These are phyloP conservation scores for Leptographium procerum DNA, from an alignment of 2,329 filamentous ascomycete genomes.

Conservation along the genomic window DNA sequence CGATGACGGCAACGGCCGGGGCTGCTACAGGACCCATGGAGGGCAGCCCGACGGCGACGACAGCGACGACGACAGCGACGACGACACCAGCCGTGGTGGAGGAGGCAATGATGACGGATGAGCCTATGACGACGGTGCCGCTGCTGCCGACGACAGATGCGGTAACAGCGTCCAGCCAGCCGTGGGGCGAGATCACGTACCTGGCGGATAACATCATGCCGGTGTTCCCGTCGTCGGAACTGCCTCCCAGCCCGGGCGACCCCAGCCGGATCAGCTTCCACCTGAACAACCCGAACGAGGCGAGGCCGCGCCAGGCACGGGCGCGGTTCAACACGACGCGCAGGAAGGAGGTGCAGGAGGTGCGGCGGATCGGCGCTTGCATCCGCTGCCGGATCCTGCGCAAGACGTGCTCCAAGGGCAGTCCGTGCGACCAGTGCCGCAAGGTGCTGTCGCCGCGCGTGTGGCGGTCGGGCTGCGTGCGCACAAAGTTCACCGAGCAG, in stretches of 20 bases:
- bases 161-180: constrained; percentile 22
- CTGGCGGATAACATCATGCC: constrained; percentile 22
- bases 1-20: neutral
- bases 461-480: constrained; percentile 54
- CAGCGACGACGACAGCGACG: neutral
- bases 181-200: constrained; percentile 45
- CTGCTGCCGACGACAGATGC: constrained; percentile 3
- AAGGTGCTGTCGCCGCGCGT: constrained; percentile 52
- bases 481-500: constrained; percentile 49
- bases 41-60: neutral
- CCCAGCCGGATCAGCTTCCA: constrained; percentile 38
- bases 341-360: constrained; percentile 54
- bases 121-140: constrained; percentile 3
- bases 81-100: neutral
- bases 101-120: constrained; percentile 7
- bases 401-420: constrained; percentile 55
- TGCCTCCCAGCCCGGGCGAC: constrained; percentile 14
- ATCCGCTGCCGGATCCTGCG: constrained; percentile 54
- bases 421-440: constrained; percentile 50
- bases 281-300: constrained; percentile 39
- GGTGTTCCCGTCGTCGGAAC: constrained; percentile 15
- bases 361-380: constrained; percentile 54
- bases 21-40: neutral
- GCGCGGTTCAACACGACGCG: constrained; percentile 45
- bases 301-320: constrained; percentile 39